Base-by-base conservation (phyloP, 2,329 filamentous ascomycete genomes). In the Xylaria sp. region DNA sequence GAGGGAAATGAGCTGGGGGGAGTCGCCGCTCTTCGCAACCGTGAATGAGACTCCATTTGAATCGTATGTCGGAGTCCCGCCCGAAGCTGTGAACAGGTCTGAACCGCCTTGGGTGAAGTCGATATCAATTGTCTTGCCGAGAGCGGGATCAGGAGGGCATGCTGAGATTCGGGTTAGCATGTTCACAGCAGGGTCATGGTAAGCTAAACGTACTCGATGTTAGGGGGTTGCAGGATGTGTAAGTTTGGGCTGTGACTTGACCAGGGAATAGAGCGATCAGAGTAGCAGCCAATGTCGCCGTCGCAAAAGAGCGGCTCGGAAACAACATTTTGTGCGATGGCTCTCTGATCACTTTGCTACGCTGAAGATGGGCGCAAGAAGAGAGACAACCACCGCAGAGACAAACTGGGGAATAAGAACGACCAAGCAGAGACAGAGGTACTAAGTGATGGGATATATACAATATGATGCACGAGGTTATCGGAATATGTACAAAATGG, bases 1-100 rank as follows among this genome's bases (percentile, higher is more conserved):
- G 76, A 96, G 89, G 70, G 94, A 97, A 73, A 88, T 87, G 70
- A 99, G 88, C 80, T 95, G 92, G 0, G 96, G 96, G 2, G 94
- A 89, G 78, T 99, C 93, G 66, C 95, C 94, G 60, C 90, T 86
- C 77, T 90, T 84, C 62, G 89, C 82, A 62, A 99, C 91, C 31
- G 93, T 94, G 80, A 99, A 97, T 18, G 88, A 88, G 31, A 88
- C 94, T 68, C 96, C 96, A 78, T 94, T 88, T 10, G 85, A 84
- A 78, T 86, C 88, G 83, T 97, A 98, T 1, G 89, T 89, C 2
- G 93, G 90, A 20, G 84, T 86, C 63, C 92, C 91, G 39, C 87
- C 89, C 55, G 85, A 84, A 5, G 90, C 81, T 2, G 87, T 89
- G 81, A 98, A 98, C 55, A 92, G 92, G 80, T 92, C 90, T 58